Evolutionary conservation across 495 filamentous ascomycete genomes (phyloP).

Genomic region (Hyphodiscus hymeniophilus): DNA sequence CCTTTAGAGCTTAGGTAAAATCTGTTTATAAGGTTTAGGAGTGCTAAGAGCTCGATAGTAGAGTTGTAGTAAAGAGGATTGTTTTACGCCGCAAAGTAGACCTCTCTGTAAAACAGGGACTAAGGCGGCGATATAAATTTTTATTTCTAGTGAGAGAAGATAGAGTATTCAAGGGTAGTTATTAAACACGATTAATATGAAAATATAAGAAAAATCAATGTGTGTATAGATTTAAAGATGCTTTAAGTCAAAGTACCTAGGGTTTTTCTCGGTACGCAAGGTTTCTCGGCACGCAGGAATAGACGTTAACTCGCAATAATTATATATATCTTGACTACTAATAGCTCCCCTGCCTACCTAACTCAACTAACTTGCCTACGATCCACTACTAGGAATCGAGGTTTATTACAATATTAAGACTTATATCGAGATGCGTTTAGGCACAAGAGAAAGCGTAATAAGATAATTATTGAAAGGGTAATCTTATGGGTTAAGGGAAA

Average conservation of each 20-base stretch:
- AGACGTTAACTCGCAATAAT: no score
- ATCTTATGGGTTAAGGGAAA: no score
- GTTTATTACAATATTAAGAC: no score
- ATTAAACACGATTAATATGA: conserved; percentile 21
- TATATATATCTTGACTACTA: no score
- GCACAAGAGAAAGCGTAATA: no score
- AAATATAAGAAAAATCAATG: conserved; percentile 18
- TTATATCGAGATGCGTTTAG: no score
- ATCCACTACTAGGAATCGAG: no score
- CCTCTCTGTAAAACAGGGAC: conserved; percentile 20
- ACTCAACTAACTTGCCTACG: no score
- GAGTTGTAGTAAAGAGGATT: no score
- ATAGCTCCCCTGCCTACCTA: no score
- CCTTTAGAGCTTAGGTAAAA: conserved; percentile 22
- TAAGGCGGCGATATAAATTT: conserved; percentile 23
- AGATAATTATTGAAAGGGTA: no score
- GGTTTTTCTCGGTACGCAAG: conserved; percentile 19
- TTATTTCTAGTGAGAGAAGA: conserved; percentile 20
- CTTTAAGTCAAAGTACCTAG: conserved; percentile 22
- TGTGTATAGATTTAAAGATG: no score
- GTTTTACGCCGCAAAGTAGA: conserved; percentile 20
- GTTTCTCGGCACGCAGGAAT: conserved; percentile 17
- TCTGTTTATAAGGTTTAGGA: conserved; percentile 21
- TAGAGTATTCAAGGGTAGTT: conserved; percentile 20
- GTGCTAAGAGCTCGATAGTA: conserved; percentile 22